Evolutionary conservation across 345 rosid genomes (phyloP), one percentile per base, ranked within the genome.

Genomic region (Eutrema heterophyllum): DNA sequence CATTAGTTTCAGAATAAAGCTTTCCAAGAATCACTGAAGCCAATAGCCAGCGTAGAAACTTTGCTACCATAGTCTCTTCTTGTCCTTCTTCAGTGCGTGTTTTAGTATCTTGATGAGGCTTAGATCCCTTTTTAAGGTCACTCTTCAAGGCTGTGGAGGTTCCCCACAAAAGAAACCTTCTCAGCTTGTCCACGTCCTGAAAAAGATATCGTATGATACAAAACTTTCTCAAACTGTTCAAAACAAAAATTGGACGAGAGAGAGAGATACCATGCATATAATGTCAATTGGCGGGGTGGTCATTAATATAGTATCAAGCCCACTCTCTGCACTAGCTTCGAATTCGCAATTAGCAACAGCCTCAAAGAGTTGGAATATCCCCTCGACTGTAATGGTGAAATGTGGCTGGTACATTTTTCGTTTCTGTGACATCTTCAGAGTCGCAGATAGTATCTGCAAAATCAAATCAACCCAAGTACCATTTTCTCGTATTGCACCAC

Each of bases 11-110:
- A 43, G 49, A 52, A 68, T 76, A 83, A 59, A 88, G 85, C 81
- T 81, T 84, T 46, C 88, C 84, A 60, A 78, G 91, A 77, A 91
- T 86, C 68, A 84, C 88, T 7, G 88, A 80, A 68, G 94, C 96
- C 68, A 80, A 67, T 44, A 93, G 83, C 97, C 97, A 93, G 15
- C 95, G 91, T 58, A 89, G 74, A 60, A 91, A 88, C 73, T 89
- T 91, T 27, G 21, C 21, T 21, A 21, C 21, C 21, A 85, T 77
- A 61, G 83, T 77, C 78, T 93, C 98, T 40, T 86, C 86, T 18
- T 39, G 63, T 51, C 64, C 67, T 73, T 83, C 83, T 78, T 81
- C 81, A 1, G 60, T 27, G 60, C 64, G 46, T 16, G 36, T 38
- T 48, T 55, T 68, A 16, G 66, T 36, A 75, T 64, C 68, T 58